Base-by-base conservation (phyloP, 768 basidiomycete species). In the Pulveroboletus sp. region DNA sequence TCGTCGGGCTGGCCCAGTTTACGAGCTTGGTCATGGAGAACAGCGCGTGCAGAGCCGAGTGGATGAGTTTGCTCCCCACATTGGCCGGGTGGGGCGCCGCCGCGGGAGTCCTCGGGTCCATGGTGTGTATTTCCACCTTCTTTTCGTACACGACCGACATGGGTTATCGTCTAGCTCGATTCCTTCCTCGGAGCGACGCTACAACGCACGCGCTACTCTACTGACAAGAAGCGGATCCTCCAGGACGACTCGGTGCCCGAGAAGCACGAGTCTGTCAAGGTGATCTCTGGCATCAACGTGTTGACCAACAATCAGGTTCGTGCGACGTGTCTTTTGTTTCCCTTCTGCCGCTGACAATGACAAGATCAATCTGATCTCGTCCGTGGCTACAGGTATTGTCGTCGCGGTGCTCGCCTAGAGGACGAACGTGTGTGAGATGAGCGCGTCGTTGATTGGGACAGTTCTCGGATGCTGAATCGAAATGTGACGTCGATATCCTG, bases 151-250 rank as follows among this genome's bases (percentile, higher is more conserved):
- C 53, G 30, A 49, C 26, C 45, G 19, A 24, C 24, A 26, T 52
- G 32, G 22, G 16, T 36, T n/a, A 9, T 27, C 17, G 3, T 20
- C 31, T 63, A 89, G 88, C 67, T 92, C 43, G 94, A 97, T 63
- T 93, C 89, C 0, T 36, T 96, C 12, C 73, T 96, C 16, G 94
- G 94, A 2, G 92, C 93, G 6, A 92, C 89, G 6, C 63, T 95
- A 1, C 94, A 97, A 59, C 73, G 77, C 46, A 92, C 91, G 5
- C 77, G 83, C 23, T 95, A 84, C 68, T 85, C 85, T 6, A 69
- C 69, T 38, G 70, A 72, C 19, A 77, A 75, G 54, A 82, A 82
- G 58, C 69, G 77, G 37, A 75, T 96, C 42, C 71, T 90, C 13
- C 82, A 84, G 41, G 82, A 88, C 56, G 73, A 71, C 13, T 66